phyloP scores from a whole-genome alignment of 2,329 filamentous ascomycete species.

The Penicillium rolfsii region DNA sequence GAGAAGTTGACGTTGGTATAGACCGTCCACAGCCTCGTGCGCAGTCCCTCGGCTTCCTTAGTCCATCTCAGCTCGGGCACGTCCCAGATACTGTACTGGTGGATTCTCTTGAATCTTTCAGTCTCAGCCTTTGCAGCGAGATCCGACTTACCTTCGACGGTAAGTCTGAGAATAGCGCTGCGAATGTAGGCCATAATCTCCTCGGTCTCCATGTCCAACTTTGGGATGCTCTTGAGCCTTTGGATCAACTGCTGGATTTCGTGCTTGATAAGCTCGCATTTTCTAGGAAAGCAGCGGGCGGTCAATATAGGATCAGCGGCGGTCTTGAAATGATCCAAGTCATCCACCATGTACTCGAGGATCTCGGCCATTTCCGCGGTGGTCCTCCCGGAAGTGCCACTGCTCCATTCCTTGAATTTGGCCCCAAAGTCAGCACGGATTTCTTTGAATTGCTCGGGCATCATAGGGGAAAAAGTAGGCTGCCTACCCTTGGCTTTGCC shows the following conservation, averaged over 20 bases:
- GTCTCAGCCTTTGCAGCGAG: neutral
- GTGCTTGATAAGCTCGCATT: slow-evolving; percentile 1
- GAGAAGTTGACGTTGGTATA: slow-evolving; percentile 5
- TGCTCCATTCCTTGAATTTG: slow-evolving; percentile 1
- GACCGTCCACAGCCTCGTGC: neutral
- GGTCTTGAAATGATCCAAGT: slow-evolving; percentile 2
- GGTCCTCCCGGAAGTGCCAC: neutral
- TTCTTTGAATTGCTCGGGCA: neutral
- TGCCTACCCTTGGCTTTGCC: neutral
- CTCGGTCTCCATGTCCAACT: neutral
- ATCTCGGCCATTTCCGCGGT: neutral
- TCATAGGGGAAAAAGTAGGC: slow-evolving; percentile 1
- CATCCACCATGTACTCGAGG: slow-evolving; percentile 8
- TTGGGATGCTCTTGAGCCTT: neutral
- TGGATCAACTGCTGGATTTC: neutral
- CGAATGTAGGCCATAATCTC: slow-evolving; percentile 4
- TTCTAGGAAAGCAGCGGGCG: neutral
- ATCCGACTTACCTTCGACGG: neutral
- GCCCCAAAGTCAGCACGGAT: neutral
- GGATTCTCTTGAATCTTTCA: neutral
- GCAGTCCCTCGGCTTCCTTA: neutral
- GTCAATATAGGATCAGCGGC: neutral
- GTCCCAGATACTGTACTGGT: neutral
- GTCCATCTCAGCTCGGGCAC: neutral
- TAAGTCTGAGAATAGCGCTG: neutral